A percentile compares a stretch with the other conserved stretches of the same genome.
Conservation (phyloP, 108 stramenopile genomes). For the Cyclotella sp. region DNA sequence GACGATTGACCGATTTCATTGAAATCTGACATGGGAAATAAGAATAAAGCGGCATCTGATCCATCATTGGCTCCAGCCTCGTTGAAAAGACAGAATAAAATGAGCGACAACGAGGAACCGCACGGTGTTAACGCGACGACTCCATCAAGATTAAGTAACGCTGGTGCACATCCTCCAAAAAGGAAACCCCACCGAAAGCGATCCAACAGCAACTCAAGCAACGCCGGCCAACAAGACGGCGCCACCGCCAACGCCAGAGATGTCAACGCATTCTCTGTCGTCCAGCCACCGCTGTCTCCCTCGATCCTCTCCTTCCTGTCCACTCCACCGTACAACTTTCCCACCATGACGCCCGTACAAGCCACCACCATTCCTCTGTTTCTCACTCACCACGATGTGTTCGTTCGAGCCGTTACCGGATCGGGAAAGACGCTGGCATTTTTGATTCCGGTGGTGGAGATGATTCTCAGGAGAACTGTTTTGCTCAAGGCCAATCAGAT, state of each 20-base stretch:
- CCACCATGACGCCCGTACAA: constrained; percentile 92
- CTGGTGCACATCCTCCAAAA: background rate
- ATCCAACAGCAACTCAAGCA: constrained; percentile 16
- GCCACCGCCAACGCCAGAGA: background rate
- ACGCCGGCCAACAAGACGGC: background rate
- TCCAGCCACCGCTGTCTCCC: constrained; percentile 57
- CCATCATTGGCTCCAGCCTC: too few relatives aligned
- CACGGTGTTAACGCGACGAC: background rate
- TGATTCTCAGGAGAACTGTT: constrained; percentile 70
- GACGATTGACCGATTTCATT: too few relatives aligned
- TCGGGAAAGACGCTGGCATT: constrained; percentile 98
- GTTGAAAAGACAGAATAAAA: background rate
- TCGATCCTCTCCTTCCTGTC: constrained; percentile 67
- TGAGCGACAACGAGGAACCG: background rate
- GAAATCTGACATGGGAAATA: too few relatives aligned
- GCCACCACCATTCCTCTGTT: constrained; percentile 95
- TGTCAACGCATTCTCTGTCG: constrained; percentile 31
- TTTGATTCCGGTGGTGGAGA: constrained; percentile 92
- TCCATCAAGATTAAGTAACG: background rate
- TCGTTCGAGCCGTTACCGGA: constrained; percentile 97
- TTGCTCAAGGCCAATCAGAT: constrained; percentile 66
- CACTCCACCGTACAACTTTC: constrained; percentile 66
- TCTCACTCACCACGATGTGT: constrained; percentile 95
- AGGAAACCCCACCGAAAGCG: constrained; percentile 1
- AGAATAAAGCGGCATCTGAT: too few relatives aligned